Evolutionary conservation across 225 moss, liverwort and hornwort genomes (phyloP), one percentile per base, ranked within the genome.

Genomic region (Physcomitrellopsis africana): DNA sequence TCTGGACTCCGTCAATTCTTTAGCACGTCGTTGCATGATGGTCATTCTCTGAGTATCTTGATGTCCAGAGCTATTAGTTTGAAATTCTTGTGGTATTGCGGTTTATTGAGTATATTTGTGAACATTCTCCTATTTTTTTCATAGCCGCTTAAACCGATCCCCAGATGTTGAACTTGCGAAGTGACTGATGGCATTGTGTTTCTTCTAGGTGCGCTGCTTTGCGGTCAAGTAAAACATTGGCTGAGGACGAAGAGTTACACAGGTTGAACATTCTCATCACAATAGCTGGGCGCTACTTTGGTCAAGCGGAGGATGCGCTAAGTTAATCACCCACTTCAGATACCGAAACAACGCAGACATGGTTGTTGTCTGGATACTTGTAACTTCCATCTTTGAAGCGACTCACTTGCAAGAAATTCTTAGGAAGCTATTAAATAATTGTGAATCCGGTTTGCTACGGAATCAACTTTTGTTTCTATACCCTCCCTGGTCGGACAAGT

Each of bases 211-310:
- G 96, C 78, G 87, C 96, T 29, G 76, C 67, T n/a, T 66, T 96
- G 59, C 85, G 96, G 82, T 82, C 90, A 46, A 78, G 75, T 55
- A 86, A 82, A 80, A 70, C 86, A 65, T 64, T 76, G 46, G 64
- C 70, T 58, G 86, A 89, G 78, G 83, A 81, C 37, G 78, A 84
- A 24, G 93, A 94, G 78, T 82, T 94, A 26, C 85, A 85, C 64
- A 86, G 83, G 72, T 67, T 94, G 68, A 96, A 94, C 75, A 79
- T 82, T 69, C 78, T 96, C 60, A 94, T 94, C 27, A 65, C 91
- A 43, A 83, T 96, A 65, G 85, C 96, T 9, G 96, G 96, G 27
- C 85, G 77, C 43, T 96, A 92, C 63, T 96, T 96, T 84, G 94
- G 94, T 71, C 96, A 94, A 82, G 87, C 96, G 16, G 96, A 96